phyloP scores from a whole-genome alignment of 2,329 filamentous ascomycete species.

The Westerdykella ornata region DNA sequence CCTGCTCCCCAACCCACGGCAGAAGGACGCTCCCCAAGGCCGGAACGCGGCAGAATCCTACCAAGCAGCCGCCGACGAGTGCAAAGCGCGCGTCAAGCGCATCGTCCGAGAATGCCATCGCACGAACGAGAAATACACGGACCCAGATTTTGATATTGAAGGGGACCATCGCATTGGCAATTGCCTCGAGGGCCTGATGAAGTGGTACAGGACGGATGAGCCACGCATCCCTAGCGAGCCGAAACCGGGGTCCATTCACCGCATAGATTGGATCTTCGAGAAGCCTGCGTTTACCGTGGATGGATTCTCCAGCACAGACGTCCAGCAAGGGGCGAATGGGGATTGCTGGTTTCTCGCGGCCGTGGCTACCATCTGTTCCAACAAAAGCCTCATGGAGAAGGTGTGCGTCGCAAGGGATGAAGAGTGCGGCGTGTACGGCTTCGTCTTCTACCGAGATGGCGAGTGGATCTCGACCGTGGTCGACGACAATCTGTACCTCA shows the following conservation, averaged over 20 bases:
- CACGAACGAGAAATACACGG: conserved; percentile 77
- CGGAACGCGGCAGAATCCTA: conserved; percentile 61
- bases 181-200: conserved; percentile 25
- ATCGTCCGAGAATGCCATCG: conserved; percentile 59
- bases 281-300: conserved; percentile 69
- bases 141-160: conserved; percentile 76
- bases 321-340: conserved; percentile 68
- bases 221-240: conserved; percentile 10
- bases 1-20: conserved; percentile 30
- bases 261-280: conserved; percentile 65
- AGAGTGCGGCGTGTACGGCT: conserved; percentile 73
- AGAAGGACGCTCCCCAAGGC: conserved; percentile 48
- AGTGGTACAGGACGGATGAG: conserved; percentile 35
- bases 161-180: conserved; percentile 52
- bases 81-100: conserved; percentile 52
- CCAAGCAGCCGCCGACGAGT: conserved; percentile 62
- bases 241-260: conserved; percentile 21
- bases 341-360: conserved; percentile 85
- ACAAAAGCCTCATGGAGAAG: conserved; percentile 61
- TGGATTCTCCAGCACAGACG: conserved; percentile 67
- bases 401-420: conserved; percentile 68
- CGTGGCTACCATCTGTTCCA: conserved; percentile 67
- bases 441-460: conserved; percentile 64
- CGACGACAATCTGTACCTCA: conserved; percentile 82
- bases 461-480: conserved; percentile 82